Conservation (phyloP, 768 basidiomycete genomes). For the Mycena filopes region DNA sequence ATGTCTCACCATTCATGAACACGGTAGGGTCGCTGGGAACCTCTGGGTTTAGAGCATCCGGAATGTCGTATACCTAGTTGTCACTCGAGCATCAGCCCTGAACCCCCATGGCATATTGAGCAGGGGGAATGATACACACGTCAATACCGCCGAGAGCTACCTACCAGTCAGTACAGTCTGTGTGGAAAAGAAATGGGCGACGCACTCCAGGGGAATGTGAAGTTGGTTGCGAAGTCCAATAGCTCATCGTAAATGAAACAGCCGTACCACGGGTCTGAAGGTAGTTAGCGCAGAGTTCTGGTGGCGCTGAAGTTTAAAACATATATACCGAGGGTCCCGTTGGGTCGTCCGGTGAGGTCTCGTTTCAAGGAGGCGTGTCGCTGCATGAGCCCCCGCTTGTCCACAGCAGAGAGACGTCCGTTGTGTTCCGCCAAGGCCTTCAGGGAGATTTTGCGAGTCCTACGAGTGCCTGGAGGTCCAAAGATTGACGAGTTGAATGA, state of each 20-base stretch:
- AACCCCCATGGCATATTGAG: too few relatives aligned
- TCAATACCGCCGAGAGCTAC: constrained; percentile 28
- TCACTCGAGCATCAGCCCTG: too few relatives aligned
- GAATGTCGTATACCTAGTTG: constrained; percentile 64
- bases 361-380: constrained; percentile 54
- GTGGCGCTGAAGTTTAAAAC: too few relatives aligned
- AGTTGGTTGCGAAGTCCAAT: constrained; percentile 78
- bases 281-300: too few relatives aligned
- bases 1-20: constrained; percentile 69
- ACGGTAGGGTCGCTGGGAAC: constrained; percentile 42
- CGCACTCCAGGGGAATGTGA: constrained; percentile 69
- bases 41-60: constrained; percentile 67
- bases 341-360: constrained; percentile 56
- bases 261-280: constrained; percentile 66
- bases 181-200: neutral
- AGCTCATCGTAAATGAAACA: constrained; percentile 73
- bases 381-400: constrained; percentile 34
- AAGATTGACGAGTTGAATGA: constrained; percentile 33
- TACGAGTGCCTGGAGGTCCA: neutral
- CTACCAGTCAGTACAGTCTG: too few relatives aligned
- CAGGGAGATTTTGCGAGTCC: constrained; percentile 29
- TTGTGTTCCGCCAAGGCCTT: constrained; percentile 29
- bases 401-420: constrained; percentile 29
- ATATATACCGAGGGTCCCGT: constrained; percentile 69
- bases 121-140: constrained; percentile 43